Base-by-base conservation (phyloP, 2,329 filamentous ascomycete genomes). In the Fusarium sarcochroum region DNA sequence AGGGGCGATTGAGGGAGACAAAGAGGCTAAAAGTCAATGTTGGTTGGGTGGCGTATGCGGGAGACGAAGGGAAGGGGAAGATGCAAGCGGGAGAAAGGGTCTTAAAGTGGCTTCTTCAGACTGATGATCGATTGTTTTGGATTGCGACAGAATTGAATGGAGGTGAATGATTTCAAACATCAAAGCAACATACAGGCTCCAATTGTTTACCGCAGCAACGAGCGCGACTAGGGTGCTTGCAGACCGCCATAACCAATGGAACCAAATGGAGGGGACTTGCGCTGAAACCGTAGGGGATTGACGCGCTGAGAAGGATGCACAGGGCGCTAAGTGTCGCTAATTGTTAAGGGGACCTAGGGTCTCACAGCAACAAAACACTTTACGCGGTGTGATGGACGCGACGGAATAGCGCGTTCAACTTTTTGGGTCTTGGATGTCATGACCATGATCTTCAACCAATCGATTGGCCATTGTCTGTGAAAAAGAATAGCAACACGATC, bases 121-220 rank as follows among this genome's bases (percentile, higher is more conserved):
- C 35, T 25, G 49, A 27, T 34, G 34, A 55, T 42, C 44, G 35
- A 45, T 40, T 69, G 66, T 62, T 66, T 69, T 70, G 62, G 53
- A 47, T 44, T 57, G 59, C 30, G 59, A 51, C 58, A 68, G 48
- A 58, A 60, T 25, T 47, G 44, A 38, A 56, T 44, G 23, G 41
- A 56, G 44, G 46, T 53, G 47, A 54, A 50, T 57, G 60, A 63
- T 56, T 71, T 61, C 61, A 42, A 56, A 40, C 46, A 45, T 53
- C 40, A 41, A 38, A 48, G 52, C 49, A 59, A 59, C 37, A 59
- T 58, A 53, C 34, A 57, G 65, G 64, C 59, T 73, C 51, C 51
- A 67, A 63, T 49, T 72, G 73, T 77, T 77, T 77, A 72, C 75
- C 75, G 73, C 72, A 77, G 75, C 75, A 77, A 77, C 75, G 73